These are phyloP conservation scores for Globisporangium perplexum DNA, from an alignment of 352 stramenopile species.

Conservation along the genomic window DNA sequence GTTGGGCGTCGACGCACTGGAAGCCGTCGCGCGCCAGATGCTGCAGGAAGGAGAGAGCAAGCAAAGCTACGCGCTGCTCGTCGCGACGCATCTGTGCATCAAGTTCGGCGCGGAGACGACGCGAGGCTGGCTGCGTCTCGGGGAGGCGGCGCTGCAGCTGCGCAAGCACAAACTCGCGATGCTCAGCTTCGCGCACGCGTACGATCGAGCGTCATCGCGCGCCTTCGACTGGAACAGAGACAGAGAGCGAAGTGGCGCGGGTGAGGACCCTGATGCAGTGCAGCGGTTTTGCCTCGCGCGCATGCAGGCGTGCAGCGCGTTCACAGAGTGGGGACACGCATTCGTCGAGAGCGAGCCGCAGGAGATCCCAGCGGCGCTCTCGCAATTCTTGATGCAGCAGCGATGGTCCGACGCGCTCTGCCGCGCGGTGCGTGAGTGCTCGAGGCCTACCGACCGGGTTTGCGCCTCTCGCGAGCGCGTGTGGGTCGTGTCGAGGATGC, in stretches of 20 bases:
- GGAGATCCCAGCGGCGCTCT: constrained; percentile 22
- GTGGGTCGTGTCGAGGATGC: constrained; percentile 1
- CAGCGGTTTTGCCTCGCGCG: constrained; percentile 18
- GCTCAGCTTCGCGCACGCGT: constrained; percentile 25
- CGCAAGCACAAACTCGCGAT: constrained; percentile 29
- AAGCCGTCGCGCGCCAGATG: constrained; percentile 24
- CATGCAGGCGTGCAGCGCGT: constrained; percentile 15
- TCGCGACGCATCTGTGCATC: constrained; percentile 22
- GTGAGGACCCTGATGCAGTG: background rate
- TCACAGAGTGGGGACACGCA: constrained; percentile 29
- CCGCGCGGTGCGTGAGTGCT: background rate
- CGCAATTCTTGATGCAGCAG: constrained; percentile 9
- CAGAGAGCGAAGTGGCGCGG: constrained; percentile 1
- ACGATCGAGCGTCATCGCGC: background rate
- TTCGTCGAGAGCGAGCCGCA: constrained; percentile 21
- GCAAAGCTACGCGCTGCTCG: constrained; percentile 13
- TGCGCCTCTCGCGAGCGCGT: constrained; percentile 6
- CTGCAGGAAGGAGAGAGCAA: constrained; percentile 20
- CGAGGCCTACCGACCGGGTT: background rate
- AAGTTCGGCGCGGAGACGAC: constrained; percentile 8
- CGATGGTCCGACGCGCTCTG: constrained; percentile 18
- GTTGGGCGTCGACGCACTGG: constrained; percentile 23
- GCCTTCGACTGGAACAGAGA: background rate
- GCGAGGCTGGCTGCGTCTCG: constrained; percentile 27
- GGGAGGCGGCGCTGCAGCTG: constrained; percentile 20